Base-by-base conservation (phyloP, 495 filamentous ascomycete genomes). In the Cenococcum geophilum region DNA sequence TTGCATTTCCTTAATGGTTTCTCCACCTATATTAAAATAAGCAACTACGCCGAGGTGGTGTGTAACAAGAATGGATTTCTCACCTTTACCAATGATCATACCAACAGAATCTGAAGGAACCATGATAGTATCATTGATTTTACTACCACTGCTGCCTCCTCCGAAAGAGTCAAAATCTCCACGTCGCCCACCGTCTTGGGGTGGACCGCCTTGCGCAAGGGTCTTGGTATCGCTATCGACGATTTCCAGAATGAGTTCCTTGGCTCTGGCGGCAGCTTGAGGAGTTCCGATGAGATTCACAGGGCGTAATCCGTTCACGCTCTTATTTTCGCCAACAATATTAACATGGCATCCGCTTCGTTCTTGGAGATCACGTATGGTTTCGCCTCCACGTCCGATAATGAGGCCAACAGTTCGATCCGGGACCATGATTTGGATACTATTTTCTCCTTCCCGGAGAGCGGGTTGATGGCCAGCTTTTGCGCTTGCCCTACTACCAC, bases 1-100 rank as follows among this genome's bases (percentile, higher is more conserved):
- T 68, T 92, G 89, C 85, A 91, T 91, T 65, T 92, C 89, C 54
- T 89, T 88, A 68, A 92, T 92, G 0, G 89, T 90, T 72, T 92
- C 89, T 53, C 89, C 89, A 53, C 88, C 78, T 76, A 18, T 4
- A 21, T 14, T 18, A 32, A 12, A 50, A n/a, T 63, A 45, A 69
- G 64, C 50, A n/a, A 50, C 40, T 32, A 23, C 36, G 4, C 45
- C 42, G 16, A 21, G 3, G 25, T 12, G 36, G 6, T 42, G 22
- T 48, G 43, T 20, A 47, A 9, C 20, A 2, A 21, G 18, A 1
- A 58, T 12, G 3, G 45, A 23, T 36, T 20, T 20, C 68, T 27
- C 62, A 81, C 79, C 86, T 75, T 91, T 91, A 63, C 89, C 89
- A 58, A 92, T 92, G 60, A 92, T 92, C 89, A 93, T 93, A 55